Base-by-base conservation (phyloP, 2,329 filamentous ascomycete species). In the Blastomyces gilchristii region DNA sequence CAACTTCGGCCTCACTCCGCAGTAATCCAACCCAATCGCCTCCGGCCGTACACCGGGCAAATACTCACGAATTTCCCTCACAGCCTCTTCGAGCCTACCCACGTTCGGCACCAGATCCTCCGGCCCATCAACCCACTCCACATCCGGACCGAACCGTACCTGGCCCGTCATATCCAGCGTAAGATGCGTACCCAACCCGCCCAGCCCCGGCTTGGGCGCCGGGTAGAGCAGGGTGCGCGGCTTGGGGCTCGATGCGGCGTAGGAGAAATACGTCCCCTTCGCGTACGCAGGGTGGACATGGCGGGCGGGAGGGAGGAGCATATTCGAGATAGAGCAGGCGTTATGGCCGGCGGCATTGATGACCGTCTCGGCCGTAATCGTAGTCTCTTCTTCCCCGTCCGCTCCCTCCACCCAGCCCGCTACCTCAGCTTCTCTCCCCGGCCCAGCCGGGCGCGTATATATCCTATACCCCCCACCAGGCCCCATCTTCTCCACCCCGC, bases 211-310 rank as follows among this genome's bases (percentile, higher is more conserved):
- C 9, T 89, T 81, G 0, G 93, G 91, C 0, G 89, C 91, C 0
- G 94, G 94, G 72, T 97, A 99, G 60, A 99, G 81, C 28, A 99
- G 84, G 0, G 88, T 90, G 1, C 77, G 79, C 12, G 92, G 85
- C 50, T 77, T 81, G 0, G 91, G 92, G 0, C 72, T 71, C 0
- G 86, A 84, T 39, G 56, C 79, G 0, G 82, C 76, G 78, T 97
- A 97, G 39, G 87, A 89, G 78, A 95, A 97, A 79, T 99, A 99
- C 65, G 90, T 93, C 0, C 94, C 94, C 78, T 99, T 99, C 64
- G 93, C 93, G 76, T 88, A 97, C 79, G 84, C 89, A 5, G 91
- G 83, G 31, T 76, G 82, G 49, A 79, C 78, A 60, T 85, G 85
- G 5, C 82, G 76, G 0, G 78, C 74, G 0, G 69, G 41, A 0